A percentile compares a stretch with the other conserved stretches of the same genome.
Conservation (phyloP, 176 grass and related monocot genomes). For the Triticum urartu region DNA sequence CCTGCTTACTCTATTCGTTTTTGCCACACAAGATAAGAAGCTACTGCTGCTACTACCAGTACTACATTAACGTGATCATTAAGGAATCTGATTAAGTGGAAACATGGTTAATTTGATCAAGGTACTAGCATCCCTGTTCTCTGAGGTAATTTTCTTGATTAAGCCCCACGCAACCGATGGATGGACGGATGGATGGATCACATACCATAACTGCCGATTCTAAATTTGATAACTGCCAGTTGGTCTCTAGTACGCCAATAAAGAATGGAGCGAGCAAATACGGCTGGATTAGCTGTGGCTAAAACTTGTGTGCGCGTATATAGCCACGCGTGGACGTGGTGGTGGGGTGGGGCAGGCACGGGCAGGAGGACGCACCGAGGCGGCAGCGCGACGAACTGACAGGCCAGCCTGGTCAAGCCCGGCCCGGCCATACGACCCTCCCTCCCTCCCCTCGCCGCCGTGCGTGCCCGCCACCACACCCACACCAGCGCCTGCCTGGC, state of each 20-base stretch:
- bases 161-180: not conserved
- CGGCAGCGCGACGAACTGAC: conserved; percentile 21
- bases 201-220: conserved; percentile 17
- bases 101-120: not conserved
- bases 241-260: not conserved
- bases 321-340: conserved; percentile 13
- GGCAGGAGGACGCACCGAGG: not conserved
- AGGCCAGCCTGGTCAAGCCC: conserved; percentile 49
- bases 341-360: not conserved
- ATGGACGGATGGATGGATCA: not conserved
- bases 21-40: not conserved
- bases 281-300: not conserved
- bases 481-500: not conserved
- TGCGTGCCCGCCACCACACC: conserved; percentile 10
- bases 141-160: not conserved
- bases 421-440: not conserved
- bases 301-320: not conserved
- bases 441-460: not conserved
- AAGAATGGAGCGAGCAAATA: not conserved
- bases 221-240: conserved; percentile 12
- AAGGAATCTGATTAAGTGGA: not conserved
- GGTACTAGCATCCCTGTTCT: not conserved
- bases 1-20: not conserved
- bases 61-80: not conserved
- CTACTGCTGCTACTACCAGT: not conserved